Evolutionary conservation across 768 basidiomycete genomes (phyloP), one percentile per base, ranked within the genome.

Genomic region (Steccherinum ochraceum): DNA sequence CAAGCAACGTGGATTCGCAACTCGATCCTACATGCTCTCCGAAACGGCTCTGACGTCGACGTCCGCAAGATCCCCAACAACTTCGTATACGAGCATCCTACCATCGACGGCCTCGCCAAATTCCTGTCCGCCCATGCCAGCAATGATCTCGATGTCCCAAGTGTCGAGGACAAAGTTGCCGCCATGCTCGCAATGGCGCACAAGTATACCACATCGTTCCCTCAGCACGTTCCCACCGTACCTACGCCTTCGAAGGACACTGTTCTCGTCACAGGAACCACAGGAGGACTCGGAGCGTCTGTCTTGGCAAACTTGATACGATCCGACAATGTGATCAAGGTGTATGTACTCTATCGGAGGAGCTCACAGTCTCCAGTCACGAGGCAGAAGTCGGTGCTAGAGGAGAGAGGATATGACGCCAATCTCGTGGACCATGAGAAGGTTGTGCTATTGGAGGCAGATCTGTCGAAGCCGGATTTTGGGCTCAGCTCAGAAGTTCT

Each of bases 51-150:
- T 3, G 45, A 21, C 18, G 20, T 60, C 25, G 25, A 51, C 27
- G 50, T 50, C 3, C 52, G 55, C 10, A 42, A 35, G 2, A 45
- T 77, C 3, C 56, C 64, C 5, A 53, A 56, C 7, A 61, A 61
- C 44, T 52, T 72, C 48, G 67, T 79, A 3, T 69, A 68, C 39
- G 59, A 63, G 19, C 60, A 73, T 21, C 75, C 77, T 2, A 72
- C 72, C 1, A 68, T 76, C 20, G 58, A 59, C 40, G 47, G 60
- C 5, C 62, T 62, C 46, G 24, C 51, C 52, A 52, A n/a, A 5
- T 20, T 43, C 20, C 24, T 42, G 10, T 39, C 59, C 2, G 52
- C 44, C 16, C 25, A 24, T 2, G 42, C 4, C 26, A 19, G 16
- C n/a, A 42, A 51, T n/a, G 50, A 61, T 19, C 30, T 16, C 16